Evolutionary conservation across 2,329 filamentous ascomycete species (phyloP).

Genomic region (Clarireedia paspali): DNA sequence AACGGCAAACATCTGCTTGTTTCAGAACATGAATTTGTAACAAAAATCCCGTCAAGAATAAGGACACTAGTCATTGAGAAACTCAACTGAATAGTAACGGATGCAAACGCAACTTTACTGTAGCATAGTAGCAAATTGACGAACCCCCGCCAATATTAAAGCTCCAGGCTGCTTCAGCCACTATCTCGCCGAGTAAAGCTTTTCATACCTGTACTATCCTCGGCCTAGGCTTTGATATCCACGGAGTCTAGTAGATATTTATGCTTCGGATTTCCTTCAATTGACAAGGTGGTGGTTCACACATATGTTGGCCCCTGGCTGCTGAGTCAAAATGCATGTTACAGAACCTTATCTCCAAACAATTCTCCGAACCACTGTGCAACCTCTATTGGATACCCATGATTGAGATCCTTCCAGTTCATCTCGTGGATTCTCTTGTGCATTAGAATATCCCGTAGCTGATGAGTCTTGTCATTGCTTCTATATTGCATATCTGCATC

Average conservation of each 20-base stretch:
- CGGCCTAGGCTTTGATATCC: no score
- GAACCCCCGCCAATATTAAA: no score
- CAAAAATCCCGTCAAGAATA: background rate
- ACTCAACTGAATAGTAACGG: background rate
- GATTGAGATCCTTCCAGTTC: slow-evolving; percentile 27
- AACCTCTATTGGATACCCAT: background rate
- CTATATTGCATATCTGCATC: slow-evolving; percentile 11
- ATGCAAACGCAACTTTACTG: no score
- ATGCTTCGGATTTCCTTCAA: no score
- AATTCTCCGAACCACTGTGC: background rate
- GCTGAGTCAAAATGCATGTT: background rate
- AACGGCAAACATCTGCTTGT: slow-evolving; percentile 1
- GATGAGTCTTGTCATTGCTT: background rate
- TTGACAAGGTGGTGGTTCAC: no score
- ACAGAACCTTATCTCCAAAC: background rate
- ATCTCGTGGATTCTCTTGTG: slow-evolving; percentile 40
- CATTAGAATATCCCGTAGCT: background rate
- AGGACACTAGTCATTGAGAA: slow-evolving; percentile 1
- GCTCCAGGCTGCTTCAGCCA: no score
- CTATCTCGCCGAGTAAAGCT: no score
- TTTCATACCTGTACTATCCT: no score
- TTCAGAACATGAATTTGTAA: background rate
- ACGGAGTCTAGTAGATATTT: no score
- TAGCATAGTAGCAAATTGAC: no score
- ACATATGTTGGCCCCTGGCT: no score